phyloP scores from a whole-genome alignment of 2,329 filamentous ascomycete genomes.

The Aspergillus niger region DNA sequence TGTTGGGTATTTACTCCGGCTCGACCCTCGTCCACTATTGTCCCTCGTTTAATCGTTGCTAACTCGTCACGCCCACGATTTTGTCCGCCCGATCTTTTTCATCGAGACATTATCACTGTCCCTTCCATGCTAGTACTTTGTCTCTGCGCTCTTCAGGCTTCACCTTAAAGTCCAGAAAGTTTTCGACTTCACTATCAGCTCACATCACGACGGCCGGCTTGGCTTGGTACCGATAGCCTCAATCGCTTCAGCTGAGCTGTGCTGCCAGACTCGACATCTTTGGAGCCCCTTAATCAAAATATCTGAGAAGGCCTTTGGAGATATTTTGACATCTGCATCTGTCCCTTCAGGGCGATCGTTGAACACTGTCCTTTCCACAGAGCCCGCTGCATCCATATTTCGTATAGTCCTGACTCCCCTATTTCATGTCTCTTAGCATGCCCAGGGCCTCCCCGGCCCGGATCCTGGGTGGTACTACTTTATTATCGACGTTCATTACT shows the following conservation, averaged over 20 bases:
- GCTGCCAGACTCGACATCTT: neutral
- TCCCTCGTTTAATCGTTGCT: slow-evolving; percentile 11
- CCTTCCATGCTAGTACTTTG: neutral
- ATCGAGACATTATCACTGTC: slow-evolving; percentile 3
- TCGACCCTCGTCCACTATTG: slow-evolving; percentile 5
- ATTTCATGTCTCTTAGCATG: slow-evolving; percentile 7
- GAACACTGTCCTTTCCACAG: neutral
- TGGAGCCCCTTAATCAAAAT: neutral
- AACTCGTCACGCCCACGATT: slow-evolving; percentile 5
- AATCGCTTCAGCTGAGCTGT: neutral
- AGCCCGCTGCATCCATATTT: neutral
- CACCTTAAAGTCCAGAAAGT: neutral
- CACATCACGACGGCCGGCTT: neutral
- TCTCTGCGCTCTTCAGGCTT: neutral
- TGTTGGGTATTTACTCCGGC: slow-evolving; percentile 16
- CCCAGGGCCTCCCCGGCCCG: slow-evolving; percentile 20
- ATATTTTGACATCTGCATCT: neutral
- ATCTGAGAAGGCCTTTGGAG: neutral
- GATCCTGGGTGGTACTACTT: slow-evolving; percentile 28
- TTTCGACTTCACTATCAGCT: neutral
- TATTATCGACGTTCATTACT: slow-evolving; percentile 27
- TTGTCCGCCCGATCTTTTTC: slow-evolving; percentile 4
- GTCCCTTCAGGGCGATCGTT: neutral
- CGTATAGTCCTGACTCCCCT: neutral
- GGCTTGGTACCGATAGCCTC: neutral